These are phyloP conservation scores for Collariella sp. DNA, from an alignment of 495 filamentous ascomycete genomes.

Conservation along the genomic window DNA sequence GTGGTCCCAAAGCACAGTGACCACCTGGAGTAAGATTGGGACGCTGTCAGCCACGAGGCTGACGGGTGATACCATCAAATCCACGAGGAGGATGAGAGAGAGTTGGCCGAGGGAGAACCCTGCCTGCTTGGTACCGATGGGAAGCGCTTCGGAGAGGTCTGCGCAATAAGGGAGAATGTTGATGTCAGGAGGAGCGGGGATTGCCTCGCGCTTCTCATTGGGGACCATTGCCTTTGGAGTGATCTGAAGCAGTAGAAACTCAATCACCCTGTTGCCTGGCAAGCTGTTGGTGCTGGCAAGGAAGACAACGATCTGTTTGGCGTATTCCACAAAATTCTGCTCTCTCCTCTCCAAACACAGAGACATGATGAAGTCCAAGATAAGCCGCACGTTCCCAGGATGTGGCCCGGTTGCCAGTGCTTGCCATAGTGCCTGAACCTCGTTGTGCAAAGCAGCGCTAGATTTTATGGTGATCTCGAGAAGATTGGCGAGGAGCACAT, in stretches of 20 bases:
- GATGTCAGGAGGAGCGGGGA: constrained; percentile 65
- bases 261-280: constrained; percentile 77
- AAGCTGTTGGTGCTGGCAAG: constrained; percentile 77
- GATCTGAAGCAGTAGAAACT: constrained; percentile 85
- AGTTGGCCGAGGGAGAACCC: constrained; percentile 89
- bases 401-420: constrained; percentile 89
- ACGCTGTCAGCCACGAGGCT: constrained; percentile 68
- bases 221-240: constrained; percentile 83
- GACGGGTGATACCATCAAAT: constrained; percentile 89
- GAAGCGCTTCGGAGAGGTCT: constrained; percentile 69
- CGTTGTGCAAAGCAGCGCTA: constrained; percentile 80
- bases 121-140: constrained; percentile 80
- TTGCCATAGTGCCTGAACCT: constrained; percentile 96
- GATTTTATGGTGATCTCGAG: constrained; percentile 94
- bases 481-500: constrained; percentile 91
- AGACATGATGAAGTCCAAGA: constrained; percentile 90
- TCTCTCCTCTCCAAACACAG: constrained; percentile 88
- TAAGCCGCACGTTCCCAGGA: constrained; percentile 88
- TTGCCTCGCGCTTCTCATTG: constrained; percentile 65
- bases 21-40: constrained; percentile 78
- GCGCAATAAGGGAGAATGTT: constrained; percentile 77
- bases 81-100: constrained; percentile 86
- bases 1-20: constrained; percentile 93
- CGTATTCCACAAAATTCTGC: constrained; percentile 94
- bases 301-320: constrained; percentile 96